Conservation (phyloP, 345 rosid genomes). For the Linum tenue region DNA sequence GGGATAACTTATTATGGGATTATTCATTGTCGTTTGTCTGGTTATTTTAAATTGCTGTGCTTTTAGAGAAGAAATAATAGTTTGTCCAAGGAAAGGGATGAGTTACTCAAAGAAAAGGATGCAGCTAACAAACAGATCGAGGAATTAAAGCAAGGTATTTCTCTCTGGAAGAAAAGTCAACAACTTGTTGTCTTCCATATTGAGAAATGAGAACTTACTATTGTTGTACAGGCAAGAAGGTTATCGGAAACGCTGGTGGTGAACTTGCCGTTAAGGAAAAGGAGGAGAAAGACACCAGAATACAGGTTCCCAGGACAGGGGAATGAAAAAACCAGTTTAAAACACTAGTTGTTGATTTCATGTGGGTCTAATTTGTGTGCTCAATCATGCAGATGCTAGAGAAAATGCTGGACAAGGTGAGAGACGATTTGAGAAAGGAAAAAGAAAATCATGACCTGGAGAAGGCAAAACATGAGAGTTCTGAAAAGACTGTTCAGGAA, state of each 20-base stretch:
- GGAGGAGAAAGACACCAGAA: slow-evolving; percentile 81
- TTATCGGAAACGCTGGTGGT: slow-evolving; percentile 36
- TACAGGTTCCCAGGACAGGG: slow-evolving; percentile 45
- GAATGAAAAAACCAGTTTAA: neutral
- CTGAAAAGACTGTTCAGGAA: slow-evolving; percentile 41
- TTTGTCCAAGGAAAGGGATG: slow-evolving; percentile 64
- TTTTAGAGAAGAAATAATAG: slow-evolving; percentile 42
- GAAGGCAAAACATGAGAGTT: slow-evolving; percentile 47
- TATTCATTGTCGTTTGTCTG: neutral
- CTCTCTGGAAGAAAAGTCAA: neutral
- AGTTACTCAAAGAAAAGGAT: slow-evolving; percentile 55
- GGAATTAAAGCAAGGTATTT: slow-evolving; percentile 71
- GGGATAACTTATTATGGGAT: neutral
- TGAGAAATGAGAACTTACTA: too few relatives aligned
- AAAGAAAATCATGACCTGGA: neutral
- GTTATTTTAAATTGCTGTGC: neutral
- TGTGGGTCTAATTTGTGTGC: slow-evolving; percentile 1
- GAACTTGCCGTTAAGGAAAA: slow-evolving; percentile 82
- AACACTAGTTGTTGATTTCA: neutral
- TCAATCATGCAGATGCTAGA: slow-evolving; percentile 49
- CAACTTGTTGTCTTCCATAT: slow-evolving; percentile 4
- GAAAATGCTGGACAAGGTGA: slow-evolving; percentile 44
- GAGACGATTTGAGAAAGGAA: slow-evolving; percentile 54
- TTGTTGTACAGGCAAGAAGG: slow-evolving; percentile 39
- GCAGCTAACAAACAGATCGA: slow-evolving; percentile 71